Evolutionary conservation across 2,329 filamentous ascomycete genomes (phyloP).

Genomic region (Calonectria fujianensis): DNA sequence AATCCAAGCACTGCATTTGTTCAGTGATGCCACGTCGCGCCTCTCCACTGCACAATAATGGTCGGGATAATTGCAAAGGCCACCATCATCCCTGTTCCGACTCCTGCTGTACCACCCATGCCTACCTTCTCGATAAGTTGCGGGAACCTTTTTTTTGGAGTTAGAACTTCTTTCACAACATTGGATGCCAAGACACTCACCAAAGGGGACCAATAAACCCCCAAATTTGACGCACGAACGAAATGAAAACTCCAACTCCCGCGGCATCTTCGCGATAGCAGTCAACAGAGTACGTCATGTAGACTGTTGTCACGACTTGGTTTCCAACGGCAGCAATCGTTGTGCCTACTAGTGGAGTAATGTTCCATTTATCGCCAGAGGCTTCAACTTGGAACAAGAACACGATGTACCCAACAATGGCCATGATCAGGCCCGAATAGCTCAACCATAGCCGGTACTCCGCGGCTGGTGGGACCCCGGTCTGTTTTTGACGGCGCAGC

Average conservation of each 20-base stretch:
- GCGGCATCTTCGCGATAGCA: slow-evolving; percentile 30
- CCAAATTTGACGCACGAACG: slow-evolving; percentile 32
- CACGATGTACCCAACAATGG: slow-evolving; percentile 24
- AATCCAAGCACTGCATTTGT: background rate
- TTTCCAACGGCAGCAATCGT: slow-evolving; percentile 28
- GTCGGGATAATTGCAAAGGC: slow-evolving; percentile 1
- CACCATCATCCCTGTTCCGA: slow-evolving; percentile 17
- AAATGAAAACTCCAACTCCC: slow-evolving; percentile 30
- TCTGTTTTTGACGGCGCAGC: slow-evolving; percentile 24
- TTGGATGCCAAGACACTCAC: background rate
- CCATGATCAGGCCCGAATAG: slow-evolving; percentile 30
- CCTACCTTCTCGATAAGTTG: slow-evolving; percentile 7
- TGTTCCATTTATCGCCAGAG: slow-evolving; percentile 27
- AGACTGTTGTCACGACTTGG: slow-evolving; percentile 34
- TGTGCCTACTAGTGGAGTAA: slow-evolving; percentile 32
- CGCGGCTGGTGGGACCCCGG: slow-evolving; percentile 12
- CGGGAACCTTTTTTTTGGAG: background rate
- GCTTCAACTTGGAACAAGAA: slow-evolving; percentile 30
- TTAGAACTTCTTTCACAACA: background rate
- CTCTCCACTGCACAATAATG: slow-evolving; percentile 7
- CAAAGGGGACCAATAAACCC: slow-evolving; percentile 25
- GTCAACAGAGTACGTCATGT: slow-evolving; percentile 34
- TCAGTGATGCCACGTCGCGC: background rate
- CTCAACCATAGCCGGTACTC: slow-evolving; percentile 31
- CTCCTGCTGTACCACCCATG: slow-evolving; percentile 1